Evolutionary conservation across 352 stramenopile species (phyloP).

Genomic region (Phytophthora idaei): DNA sequence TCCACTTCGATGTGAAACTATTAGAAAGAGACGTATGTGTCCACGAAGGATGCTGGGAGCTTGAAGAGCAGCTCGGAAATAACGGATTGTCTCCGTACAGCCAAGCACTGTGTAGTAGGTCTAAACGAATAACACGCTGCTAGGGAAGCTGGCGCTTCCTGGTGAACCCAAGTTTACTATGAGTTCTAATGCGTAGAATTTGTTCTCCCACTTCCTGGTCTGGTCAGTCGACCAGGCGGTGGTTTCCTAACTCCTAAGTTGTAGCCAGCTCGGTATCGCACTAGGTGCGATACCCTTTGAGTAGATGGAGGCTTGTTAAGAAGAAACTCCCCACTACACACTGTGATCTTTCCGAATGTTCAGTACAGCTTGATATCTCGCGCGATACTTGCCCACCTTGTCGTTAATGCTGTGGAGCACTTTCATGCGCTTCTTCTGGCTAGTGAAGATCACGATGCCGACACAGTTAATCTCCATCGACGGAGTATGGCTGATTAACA

Average conservation of each 20-base stretch:
- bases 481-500: not conserved
- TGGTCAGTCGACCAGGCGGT: no score
- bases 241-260: no score
- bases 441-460: not conserved
- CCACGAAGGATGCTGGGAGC: not conserved
- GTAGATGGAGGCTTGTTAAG: no score
- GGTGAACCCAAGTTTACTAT: no score
- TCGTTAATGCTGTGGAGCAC: not conserved
- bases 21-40: not conserved
- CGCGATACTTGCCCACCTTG: not conserved
- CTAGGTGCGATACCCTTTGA: no score
- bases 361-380: not conserved
- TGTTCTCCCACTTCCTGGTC: no score
- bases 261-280: no score
- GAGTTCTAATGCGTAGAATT: no score
- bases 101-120: not conserved
- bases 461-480: not conserved
- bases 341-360: not conserved
- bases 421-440: not conserved
- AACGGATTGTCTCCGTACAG: not conserved
- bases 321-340: no score
- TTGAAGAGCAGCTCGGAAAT: not conserved
- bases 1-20: not conserved
- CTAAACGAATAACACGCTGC: no score
- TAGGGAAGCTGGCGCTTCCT: no score